Evolutionary conservation across 176 grass and related monocot genomes (phyloP).

Genomic region (Raddia guianensis): DNA sequence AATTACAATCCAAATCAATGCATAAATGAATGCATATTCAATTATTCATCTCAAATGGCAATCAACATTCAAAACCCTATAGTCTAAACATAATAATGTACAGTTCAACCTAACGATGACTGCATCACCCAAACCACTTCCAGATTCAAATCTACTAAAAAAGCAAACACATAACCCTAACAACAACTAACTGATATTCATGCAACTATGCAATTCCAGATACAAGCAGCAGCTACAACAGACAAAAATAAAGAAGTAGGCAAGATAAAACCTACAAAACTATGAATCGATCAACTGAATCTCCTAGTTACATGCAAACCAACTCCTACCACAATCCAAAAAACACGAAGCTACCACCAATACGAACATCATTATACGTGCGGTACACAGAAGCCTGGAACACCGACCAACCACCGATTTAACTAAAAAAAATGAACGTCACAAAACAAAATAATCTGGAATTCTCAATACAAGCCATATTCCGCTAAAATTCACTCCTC

Average conservation of each 20-base stretch:
- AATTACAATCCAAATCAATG: too few relatives aligned
- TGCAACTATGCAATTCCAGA: too few relatives aligned
- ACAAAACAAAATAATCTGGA: neutral
- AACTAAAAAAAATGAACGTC: neutral
- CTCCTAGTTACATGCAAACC: neutral
- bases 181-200: too few relatives aligned
- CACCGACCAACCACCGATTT: neutral
- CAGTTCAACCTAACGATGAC: too few relatives aligned
- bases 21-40: too few relatives aligned
- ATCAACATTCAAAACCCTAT: too few relatives aligned
- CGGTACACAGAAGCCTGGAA: neutral
- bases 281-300: neutral
- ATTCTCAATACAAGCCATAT: neutral
- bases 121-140: too few relatives aligned
- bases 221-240: too few relatives aligned
- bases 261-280: neutral
- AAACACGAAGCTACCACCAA: neutral
- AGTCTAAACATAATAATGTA: too few relatives aligned
- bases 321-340: neutral
- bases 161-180: too few relatives aligned
- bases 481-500: neutral
- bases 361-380: neutral
- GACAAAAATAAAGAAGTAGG: neutral
- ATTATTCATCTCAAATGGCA: too few relatives aligned
- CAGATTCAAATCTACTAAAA: too few relatives aligned